Percentiles rank a stretch among this genome's conserved stretches.
Conservation (phyloP, 495 filamentous ascomycete species). For the Tetracladium setigerum region DNA sequence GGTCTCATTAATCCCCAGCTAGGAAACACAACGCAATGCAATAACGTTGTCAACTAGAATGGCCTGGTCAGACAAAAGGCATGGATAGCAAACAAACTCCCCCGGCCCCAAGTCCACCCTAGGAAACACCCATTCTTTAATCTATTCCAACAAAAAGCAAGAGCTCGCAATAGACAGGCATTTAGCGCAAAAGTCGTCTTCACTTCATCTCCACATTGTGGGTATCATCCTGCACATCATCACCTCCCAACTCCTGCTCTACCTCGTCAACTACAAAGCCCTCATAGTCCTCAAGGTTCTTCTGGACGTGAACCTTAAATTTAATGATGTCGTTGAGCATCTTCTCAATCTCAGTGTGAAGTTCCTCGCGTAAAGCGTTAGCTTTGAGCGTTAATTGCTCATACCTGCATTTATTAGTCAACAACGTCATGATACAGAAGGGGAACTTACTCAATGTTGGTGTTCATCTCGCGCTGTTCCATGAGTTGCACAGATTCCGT, state of each 20-base stretch:
- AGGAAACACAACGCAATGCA: too few species aligned
- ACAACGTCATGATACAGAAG: background rate
- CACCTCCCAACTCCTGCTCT: conserved; percentile 65
- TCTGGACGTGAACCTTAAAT: conserved; percentile 96
- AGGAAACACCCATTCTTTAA: too few species aligned
- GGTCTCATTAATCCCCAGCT: too few species aligned
- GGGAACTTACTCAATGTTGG: conserved; percentile 74
- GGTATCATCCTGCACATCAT: conserved; percentile 40
- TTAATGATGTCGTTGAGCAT: conserved; percentile 96
- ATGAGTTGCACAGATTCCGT: conserved; percentile 85
- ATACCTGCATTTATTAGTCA: conserved; percentile 44
- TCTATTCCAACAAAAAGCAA: conserved; percentile 5
- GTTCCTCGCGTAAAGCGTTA: conserved; percentile 78
- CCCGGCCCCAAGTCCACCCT: too few species aligned
- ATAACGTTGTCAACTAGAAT: too few species aligned
- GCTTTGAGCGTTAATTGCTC: conserved; percentile 83
- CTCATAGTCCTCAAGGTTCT: conserved; percentile 85
- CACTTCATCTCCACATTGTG: conserved; percentile 19
- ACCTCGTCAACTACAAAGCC: conserved; percentile 86
- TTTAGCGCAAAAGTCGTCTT: background rate
- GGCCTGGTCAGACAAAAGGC: too few species aligned
- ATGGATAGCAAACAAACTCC: too few species aligned
- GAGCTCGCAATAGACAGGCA: background rate
- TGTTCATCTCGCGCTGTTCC: conserved; percentile 95
- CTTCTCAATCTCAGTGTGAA: conserved; percentile 91